Evolutionary conservation across 257 asterid genomes (phyloP), one percentile per base, ranked within the genome.

Genomic region (Solanum etuberosum): DNA sequence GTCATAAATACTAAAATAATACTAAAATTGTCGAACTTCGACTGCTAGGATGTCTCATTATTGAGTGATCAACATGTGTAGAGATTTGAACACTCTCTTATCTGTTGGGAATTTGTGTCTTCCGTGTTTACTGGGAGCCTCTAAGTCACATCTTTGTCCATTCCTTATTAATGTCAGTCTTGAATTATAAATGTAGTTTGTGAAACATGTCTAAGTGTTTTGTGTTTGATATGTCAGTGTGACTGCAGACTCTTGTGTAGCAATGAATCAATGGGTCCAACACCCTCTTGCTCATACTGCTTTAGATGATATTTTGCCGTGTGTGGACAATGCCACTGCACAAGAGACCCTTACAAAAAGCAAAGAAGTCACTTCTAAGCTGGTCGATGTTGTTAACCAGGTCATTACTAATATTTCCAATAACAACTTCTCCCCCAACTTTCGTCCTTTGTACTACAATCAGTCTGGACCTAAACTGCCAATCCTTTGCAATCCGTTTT

Each of bases 391-490:
- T 76, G 87, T 94, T 70, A 96, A 96, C 88, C 89, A 92, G 16
- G 96, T 96, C 57, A 94, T 96, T 86, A 92, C 93, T 73, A 96
- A 95, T 74, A 94, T 94, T 89, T 94, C 99, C 7, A 96, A 96
- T 92, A 93, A 91, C 90, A 95, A 96, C 90, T 95, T 95, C 38
- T 90, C 98, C 32, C 97, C 99, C 11, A 89, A 88, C 92, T 91
- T 94, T 27, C 93, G 77, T n/a, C 93, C 93, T 3, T 68, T 94
- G 25, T 96, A 96, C 92, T 94, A 88, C 94, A 96, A 96, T 83
- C 99, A 96, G 76, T 96, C 98, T 9, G 99, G 99, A 37, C 99
- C 98, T 0, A 94, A 91, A 68, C 86, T 96, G 77, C 98, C 98
- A 1, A 89, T 46, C 78, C 98, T 96, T 65, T 96, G 99, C 95